These are phyloP conservation scores for Magnusiomyces tetraspermus DNA, from an alignment of 1,139 yeast genomes.

Conservation along the genomic window DNA sequence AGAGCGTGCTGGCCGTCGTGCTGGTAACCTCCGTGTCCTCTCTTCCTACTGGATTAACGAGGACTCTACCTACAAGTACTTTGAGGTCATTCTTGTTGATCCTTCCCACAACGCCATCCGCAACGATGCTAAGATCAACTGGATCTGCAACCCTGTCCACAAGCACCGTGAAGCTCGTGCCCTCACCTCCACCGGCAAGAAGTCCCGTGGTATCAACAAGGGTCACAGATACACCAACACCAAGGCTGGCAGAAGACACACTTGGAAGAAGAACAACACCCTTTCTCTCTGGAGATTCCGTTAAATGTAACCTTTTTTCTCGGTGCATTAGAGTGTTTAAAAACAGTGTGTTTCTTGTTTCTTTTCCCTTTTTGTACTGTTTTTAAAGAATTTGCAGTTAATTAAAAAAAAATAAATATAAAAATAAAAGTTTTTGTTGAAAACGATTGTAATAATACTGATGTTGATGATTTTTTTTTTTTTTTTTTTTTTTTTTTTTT, in stretches of 20 bases:
- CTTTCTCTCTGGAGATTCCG: conserved; percentile 99
- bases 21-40: conserved; percentile 96
- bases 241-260: conserved; percentile 95
- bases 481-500: too few relatives aligned
- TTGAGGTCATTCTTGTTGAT: conserved; percentile 92
- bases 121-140: conserved; percentile 98
- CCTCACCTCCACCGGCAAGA: conserved; percentile 96
- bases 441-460: too few relatives aligned
- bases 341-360: too few relatives aligned
- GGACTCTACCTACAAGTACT: conserved; percentile 99
- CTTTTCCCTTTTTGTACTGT: too few relatives aligned
- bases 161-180: conserved; percentile 99
- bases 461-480: too few relatives aligned
- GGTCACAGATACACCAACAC: conserved; percentile 99
- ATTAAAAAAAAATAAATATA: too few relatives aligned
- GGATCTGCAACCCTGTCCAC: conserved; percentile 99
- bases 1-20: conserved; percentile 99
- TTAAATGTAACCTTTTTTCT: conserved; percentile 48
- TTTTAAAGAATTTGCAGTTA: too few relatives aligned
- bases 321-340: too few relatives aligned
- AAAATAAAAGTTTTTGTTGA: too few relatives aligned
- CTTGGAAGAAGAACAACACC: conserved; percentile 99
- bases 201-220: conserved; percentile 99
- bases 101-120: conserved; percentile 99
- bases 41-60: conserved; percentile 99